Evolutionary conservation across 192 early-diverging fungal genomes (phyloP).

Genomic region (Pilobolus umbonatus): DNA sequence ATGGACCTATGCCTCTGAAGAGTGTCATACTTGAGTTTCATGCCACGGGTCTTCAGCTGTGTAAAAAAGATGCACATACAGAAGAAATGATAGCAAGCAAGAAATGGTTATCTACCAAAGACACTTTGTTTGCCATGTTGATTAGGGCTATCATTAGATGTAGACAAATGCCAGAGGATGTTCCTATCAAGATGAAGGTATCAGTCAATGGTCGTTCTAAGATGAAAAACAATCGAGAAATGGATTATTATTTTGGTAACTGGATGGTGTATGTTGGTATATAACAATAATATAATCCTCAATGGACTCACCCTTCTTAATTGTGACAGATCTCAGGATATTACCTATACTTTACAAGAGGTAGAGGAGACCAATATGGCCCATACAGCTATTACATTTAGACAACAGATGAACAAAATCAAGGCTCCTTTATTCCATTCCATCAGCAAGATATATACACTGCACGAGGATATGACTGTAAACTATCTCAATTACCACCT

Average conservation of each 20-base stretch:
- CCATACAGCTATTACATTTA: constrained; percentile 5
- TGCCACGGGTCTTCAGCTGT: constrained; percentile 9
- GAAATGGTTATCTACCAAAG: constrained; percentile 14
- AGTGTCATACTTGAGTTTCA: constrained; percentile 24
- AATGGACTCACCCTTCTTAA: not conserved
- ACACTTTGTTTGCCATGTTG: constrained; percentile 25
- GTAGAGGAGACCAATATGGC: not conserved
- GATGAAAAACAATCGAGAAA: constrained; percentile 16
- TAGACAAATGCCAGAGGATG: not conserved
- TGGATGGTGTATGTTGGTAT: constrained; percentile 22
- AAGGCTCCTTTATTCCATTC: constrained; percentile 14
- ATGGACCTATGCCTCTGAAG: constrained; percentile 18
- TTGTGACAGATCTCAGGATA: constrained; percentile 6
- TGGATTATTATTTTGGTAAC: constrained; percentile 28
- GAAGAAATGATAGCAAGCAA: constrained; percentile 12
- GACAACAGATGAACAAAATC: constrained; percentile 1
- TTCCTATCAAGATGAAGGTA: constrained; percentile 5
- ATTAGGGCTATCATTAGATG: constrained; percentile 14
- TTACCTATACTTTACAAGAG: not conserved
- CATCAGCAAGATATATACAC: constrained; percentile 23
- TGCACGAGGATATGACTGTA: constrained; percentile 28
- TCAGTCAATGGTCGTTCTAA: constrained; percentile 20
- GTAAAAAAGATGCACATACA: constrained; percentile 20
- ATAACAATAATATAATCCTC: not conserved
- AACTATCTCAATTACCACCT: constrained; percentile 24